Evolutionary conservation across 2,329 filamentous ascomycete genomes (phyloP).

Genomic region (Phoma sp.): DNA sequence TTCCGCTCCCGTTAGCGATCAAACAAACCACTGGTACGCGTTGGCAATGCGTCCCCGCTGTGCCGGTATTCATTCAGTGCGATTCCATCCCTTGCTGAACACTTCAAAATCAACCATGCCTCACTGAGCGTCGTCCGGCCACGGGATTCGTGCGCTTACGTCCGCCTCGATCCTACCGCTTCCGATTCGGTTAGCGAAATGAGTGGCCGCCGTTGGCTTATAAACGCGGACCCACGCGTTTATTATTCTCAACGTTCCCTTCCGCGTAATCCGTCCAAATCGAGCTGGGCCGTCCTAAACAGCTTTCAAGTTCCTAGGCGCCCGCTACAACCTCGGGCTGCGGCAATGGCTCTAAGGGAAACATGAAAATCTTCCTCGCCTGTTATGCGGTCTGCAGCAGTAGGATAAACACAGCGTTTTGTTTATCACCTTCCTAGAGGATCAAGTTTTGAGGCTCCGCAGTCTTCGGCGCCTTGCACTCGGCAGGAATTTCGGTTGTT

Average conservation of each 20-base stretch:
- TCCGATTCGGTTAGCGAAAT: conserved; percentile 25
- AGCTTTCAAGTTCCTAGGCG: background rate
- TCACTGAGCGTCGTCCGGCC: conserved; percentile 18
- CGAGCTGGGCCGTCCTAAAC: background rate
- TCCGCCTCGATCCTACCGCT: conserved; percentile 27
- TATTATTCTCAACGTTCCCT: conserved; percentile 17
- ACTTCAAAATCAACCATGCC: conserved; percentile 11
- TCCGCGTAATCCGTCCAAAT: conserved; percentile 4
- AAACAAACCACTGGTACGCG: conserved; percentile 28
- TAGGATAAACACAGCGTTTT: background rate
- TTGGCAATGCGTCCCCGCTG: conserved; percentile 23
- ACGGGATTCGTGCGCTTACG: conserved; percentile 20
- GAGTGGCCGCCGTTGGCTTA: conserved; percentile 16
- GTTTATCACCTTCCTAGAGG: background rate
- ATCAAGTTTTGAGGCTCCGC: no score
- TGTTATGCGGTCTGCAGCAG: background rate
- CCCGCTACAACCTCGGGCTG: background rate
- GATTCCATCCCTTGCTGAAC: conserved; percentile 15
- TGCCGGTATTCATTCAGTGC: conserved; percentile 20
- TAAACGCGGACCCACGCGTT: conserved; percentile 33
- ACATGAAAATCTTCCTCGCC: background rate
- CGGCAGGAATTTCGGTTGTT: no score
- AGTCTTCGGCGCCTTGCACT: no score
- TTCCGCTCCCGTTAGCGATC: conserved; percentile 38
- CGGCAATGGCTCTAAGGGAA: background rate